phyloP scores from a whole-genome alignment of 2,329 filamentous ascomycete genomes.

The Lachnellula arida region DNA sequence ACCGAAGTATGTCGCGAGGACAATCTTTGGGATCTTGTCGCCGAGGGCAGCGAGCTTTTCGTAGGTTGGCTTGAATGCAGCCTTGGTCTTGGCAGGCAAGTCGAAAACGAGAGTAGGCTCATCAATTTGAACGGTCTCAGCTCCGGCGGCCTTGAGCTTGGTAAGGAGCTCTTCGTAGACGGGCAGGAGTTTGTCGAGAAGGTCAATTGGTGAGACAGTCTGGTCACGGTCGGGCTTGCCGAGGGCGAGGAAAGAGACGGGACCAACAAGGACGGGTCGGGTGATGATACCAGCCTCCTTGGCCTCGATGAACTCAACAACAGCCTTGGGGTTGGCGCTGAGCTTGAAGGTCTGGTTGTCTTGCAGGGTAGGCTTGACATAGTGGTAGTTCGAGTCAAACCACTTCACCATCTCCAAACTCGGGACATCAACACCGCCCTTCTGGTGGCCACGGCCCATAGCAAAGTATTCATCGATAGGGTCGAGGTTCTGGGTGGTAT shows the following conservation, averaged over 20 bases:
- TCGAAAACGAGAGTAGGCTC: conserved; percentile 97
- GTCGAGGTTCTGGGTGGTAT: conserved; percentile 84
- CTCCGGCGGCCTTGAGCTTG: conserved; percentile 94
- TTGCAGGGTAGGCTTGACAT: conserved; percentile 98
- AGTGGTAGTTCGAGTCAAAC: conserved; percentile 99
- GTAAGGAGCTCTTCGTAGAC: conserved; percentile 90
- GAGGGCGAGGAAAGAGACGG: conserved; percentile 95
- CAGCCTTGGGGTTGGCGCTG: conserved; percentile 81
- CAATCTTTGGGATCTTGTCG: conserved; percentile 77
- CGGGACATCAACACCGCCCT: conserved; percentile 87
- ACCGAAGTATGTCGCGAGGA: conserved; percentile 97
- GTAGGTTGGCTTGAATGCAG: conserved; percentile 96
- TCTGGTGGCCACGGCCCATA: conserved; percentile 98
- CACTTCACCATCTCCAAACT: conserved; percentile 99
- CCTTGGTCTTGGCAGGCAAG: conserved; percentile 83
- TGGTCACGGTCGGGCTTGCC: conserved; percentile 98
- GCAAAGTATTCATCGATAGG: conserved; percentile 96
- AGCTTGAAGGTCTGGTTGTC: conserved; percentile 97
- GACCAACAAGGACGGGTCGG: conserved; percentile 90
- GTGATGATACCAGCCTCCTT: conserved; percentile 94
- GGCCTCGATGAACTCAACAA: conserved; percentile 90
- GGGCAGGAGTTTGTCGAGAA: conserved; percentile 88
- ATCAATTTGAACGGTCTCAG: conserved; percentile 95
- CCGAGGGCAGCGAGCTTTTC: conserved; percentile 78
- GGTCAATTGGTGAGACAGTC: conserved; percentile 85